These are phyloP conservation scores for Bolboschoenus planiculmis DNA, from an alignment of 176 grass and related monocot species.

Conservation along the genomic window DNA sequence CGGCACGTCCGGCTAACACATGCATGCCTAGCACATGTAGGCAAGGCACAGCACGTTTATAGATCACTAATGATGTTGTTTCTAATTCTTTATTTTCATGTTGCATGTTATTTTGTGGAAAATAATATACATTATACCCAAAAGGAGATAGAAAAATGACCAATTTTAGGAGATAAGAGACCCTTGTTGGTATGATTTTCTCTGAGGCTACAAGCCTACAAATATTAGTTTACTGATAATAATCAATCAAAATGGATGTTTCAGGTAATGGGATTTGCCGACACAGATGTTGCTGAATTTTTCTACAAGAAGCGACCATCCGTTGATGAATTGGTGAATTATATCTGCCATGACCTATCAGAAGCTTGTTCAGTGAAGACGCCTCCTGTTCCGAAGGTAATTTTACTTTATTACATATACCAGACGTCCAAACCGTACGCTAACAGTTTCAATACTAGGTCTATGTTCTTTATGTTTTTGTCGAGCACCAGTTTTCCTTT, in stretches of 20 bases:
- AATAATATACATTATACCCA: neutral
- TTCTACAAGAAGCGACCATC: slow-evolving; percentile 68
- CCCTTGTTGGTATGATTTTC: neutral
- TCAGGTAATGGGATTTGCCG: slow-evolving; percentile 83
- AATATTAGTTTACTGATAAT: neutral
- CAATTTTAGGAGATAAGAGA: neutral
- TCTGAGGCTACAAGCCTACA: neutral
- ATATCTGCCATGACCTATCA: slow-evolving; percentile 86
- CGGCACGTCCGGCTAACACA: too few species aligned
- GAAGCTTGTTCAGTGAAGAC: slow-evolving; percentile 54
- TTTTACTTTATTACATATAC: neutral
- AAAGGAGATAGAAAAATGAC: neutral
- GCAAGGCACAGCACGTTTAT: too few species aligned
- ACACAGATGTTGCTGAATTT: slow-evolving; percentile 96
- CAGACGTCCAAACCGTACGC: neutral
- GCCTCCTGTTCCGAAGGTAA: slow-evolving; percentile 76
- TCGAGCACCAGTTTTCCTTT: neutral
- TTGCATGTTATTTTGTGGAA: neutral
- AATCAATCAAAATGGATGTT: slow-evolving; percentile 16
- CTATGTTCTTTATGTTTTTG: neutral
- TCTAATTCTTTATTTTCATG: neutral
- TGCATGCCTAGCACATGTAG: too few species aligned
- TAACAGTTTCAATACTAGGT: neutral
- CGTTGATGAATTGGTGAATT: slow-evolving; percentile 53
- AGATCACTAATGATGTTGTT: neutral